Evolutionary conservation across 2,329 filamentous ascomycete species (phyloP), one percentile per base, ranked within the genome.

Genomic region (Alternaria sp.): DNA sequence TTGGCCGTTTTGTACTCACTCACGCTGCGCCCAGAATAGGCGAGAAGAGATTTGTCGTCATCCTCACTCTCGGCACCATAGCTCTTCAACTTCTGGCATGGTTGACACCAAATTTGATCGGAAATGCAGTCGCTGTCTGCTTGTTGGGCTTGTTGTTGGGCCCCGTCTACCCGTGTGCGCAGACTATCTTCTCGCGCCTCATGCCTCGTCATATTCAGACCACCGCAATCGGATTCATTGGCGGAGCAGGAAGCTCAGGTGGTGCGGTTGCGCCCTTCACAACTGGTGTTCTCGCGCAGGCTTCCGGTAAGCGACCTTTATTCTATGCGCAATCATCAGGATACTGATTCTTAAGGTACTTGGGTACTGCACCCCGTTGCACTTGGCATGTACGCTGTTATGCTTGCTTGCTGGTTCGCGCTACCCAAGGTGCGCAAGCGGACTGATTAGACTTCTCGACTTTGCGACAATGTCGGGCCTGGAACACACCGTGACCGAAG

Each of bases 1-100:
- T 92, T 1, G 92, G 92, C 1, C 88, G 93, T 2, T 92, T 96
- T 79, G 73, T 89, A 15, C 86, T 96, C 11, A 88, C 89, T 0
- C 87, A 88, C 11, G 84, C 89, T 0, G 90, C 90, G 5, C 86
- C 89, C 57, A 85, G 83, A 36, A 78, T 94, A 13, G 92, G 92
- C 54, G 91, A 95, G 81, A 90, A 88, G 74, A 76, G 78, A 6
- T 91, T 90, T 66, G 91, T 95, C 2, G 87, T 90, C 68, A 79
- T 81, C 3, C 84, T 93, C 40, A 85, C 88, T 0, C 70, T 83
- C 6, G 90, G 89, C 4, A 87, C 90, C 0, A 83, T 88, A 4
- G 81, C 85, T 0, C 91, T 95, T 67, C 87, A 96, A 79, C 78
- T 93, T n/a, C 82, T 96, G 25, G 89, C 92, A 10, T 96, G 93